Evolutionary conservation across 805 yeast genomes (phyloP), one percentile per base, ranked within the genome.

Genomic region (Grigorovia jiainica): DNA sequence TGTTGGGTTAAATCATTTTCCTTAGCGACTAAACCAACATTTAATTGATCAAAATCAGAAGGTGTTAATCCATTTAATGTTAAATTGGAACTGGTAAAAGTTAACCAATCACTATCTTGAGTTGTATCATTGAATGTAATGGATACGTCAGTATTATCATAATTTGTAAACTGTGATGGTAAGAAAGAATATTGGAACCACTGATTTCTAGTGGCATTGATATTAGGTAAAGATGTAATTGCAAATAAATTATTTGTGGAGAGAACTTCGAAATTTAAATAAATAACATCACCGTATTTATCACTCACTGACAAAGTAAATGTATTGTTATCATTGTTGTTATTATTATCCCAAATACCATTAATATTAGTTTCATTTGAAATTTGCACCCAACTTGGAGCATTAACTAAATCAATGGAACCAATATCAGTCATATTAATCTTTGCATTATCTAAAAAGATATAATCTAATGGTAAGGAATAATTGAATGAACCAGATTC

Each of bases 11-110:
- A 39, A 7, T 70, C 58, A 33, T 62, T 57, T 45, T 62, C 55
- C 4, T 56, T 44, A 0, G 78, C 72, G 5, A 57, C 55, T 24
- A 81, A 58, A 2, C 63, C 62, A 21, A 79, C 64, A 0, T 52
- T 39, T 13, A 71, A 44, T 3, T 49, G 43, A 13, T 70, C 67
- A 34, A 79, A 74, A 48, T 68, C 62, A 5, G 56, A 50, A 3
- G 87, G 85, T 17, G 80, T 82, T 15, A 63, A 55, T 23, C 98
- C 98, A 32, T 62, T 59, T 43, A 90, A 70, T 0, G 94, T 80
- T 57, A 73, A 65, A 54, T 82, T 85, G 9, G 71, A 48, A 36
- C 64, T 51, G 58, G 78, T 73, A 57, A 73, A 87, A 1, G 66
- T 51, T 38, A 90, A 66, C 97, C 97, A 90, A 39, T 60, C 57